Evolutionary conservation across 176 grass and related monocot species (phyloP).

Genomic region (Avena insularis): DNA sequence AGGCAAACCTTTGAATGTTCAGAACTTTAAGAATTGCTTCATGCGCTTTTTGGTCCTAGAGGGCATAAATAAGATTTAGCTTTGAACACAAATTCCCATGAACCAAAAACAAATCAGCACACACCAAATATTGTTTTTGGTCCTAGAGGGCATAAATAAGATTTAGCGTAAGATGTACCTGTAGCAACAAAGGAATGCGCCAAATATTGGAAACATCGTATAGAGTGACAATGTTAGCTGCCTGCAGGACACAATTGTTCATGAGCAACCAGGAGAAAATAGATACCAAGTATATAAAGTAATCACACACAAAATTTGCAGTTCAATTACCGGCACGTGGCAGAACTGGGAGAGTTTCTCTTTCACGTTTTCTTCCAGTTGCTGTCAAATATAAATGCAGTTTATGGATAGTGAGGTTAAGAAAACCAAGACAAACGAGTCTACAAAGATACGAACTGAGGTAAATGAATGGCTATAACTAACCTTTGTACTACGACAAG

Average conservation of each 20-base stretch:
- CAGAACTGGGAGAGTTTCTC: slow-evolving; percentile 88
- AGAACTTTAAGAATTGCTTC: slow-evolving; percentile 79
- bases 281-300: slow-evolving; percentile 11
- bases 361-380: slow-evolving; percentile 72
- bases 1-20: slow-evolving; percentile 72
- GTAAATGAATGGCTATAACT: slow-evolving; percentile 4
- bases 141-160: too few species aligned
- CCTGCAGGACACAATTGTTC: slow-evolving; percentile 54
- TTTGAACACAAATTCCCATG: neutral
- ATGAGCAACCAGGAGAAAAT: slow-evolving; percentile 26
- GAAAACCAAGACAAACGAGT: slow-evolving; percentile 14
- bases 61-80: slow-evolving; percentile 19
- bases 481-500: slow-evolving; percentile 80
- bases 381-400: slow-evolving; percentile 45
- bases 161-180: neutral
- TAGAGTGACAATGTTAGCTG: slow-evolving; percentile 64
- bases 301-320: neutral
- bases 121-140: neutral
- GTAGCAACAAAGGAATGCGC: slow-evolving; percentile 75
- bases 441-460: neutral
- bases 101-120: neutral
- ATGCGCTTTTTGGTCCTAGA: slow-evolving; percentile 78
- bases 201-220: slow-evolving; percentile 91
- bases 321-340: slow-evolving; percentile 73
- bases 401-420: slow-evolving; percentile 16